phyloP scores from a whole-genome alignment of 2,329 filamentous ascomycete genomes.

The Tolypocladium tundrense region DNA sequence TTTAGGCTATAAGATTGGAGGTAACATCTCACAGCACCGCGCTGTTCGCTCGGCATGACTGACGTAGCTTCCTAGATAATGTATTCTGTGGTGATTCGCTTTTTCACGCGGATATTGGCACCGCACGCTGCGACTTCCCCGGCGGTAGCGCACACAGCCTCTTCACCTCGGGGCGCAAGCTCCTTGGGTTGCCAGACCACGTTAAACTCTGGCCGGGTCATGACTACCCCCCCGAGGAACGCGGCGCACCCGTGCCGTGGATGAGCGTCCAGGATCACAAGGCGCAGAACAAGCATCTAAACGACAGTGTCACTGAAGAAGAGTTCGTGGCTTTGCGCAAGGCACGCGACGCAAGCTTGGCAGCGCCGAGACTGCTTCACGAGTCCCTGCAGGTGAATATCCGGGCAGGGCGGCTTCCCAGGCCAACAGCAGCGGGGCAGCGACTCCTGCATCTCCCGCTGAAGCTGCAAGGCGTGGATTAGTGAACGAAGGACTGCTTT shows the following conservation, averaged over 20 bases:
- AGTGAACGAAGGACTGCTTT: background rate
- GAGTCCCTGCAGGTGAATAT: constrained; percentile 44
- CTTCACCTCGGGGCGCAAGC: constrained; percentile 29
- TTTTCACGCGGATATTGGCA: constrained; percentile 41
- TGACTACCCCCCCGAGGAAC: constrained; percentile 34
- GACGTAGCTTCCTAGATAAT: constrained; percentile 17
- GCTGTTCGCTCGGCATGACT: background rate
- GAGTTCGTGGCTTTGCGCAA: constrained; percentile 33
- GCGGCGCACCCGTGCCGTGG: constrained; percentile 24
- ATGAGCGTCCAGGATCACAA: constrained; percentile 36
- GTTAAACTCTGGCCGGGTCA: constrained; percentile 44
- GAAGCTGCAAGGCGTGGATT: constrained; percentile 4
- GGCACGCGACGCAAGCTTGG: constrained; percentile 31
- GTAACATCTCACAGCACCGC: constrained; percentile 11
- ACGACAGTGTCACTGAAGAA: constrained; percentile 25
- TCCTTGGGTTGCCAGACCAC: constrained; percentile 31
- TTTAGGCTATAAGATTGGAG: constrained; percentile 45
- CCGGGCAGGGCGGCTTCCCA: constrained; percentile 33
- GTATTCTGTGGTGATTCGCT: constrained; percentile 44
- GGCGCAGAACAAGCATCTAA: constrained; percentile 37
- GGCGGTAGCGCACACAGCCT: constrained; percentile 34
- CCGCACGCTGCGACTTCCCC: constrained; percentile 44
- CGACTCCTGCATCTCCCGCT: constrained; percentile 26
- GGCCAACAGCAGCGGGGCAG: constrained; percentile 14
- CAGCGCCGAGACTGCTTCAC: constrained; percentile 36